Evolutionary conservation across 306 rosid genomes (phyloP), one percentile per base, ranked within the genome.

Genomic region (Crotalaria pallida): DNA sequence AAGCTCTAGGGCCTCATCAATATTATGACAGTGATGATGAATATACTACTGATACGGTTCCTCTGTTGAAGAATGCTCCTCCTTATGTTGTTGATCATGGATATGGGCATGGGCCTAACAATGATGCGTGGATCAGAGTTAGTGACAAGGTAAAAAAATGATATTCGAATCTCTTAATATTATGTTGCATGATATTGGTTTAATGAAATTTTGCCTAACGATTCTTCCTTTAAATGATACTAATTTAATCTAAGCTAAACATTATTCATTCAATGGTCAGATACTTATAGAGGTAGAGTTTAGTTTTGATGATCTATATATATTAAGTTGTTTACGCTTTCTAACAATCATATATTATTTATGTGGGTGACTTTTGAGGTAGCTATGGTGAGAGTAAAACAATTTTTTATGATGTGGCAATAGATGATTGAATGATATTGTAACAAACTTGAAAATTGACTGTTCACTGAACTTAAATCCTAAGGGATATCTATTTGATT

Each of bases 21-120:
- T 74, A 72, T 66, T 86, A 89, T 66, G 96, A 92, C 19, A 88
- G 92, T 55, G 96, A 88, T 57, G 92, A 92, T 41, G 98, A 92
- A 1, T 80, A 86, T 81, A 38, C 51, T 59, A 58, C 92, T 10
- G 96, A 80, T 23, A 78, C 89, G 58, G 85, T 75, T 78, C 89
- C 96, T 12, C 96, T 89, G 57, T 80, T 89, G 69, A 84, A 72
- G 58, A 85, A 85, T 73, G 80, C 89, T 65, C 82, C 89, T 26
- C 83, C 84, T 79, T 63, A 82, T 67, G 76, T 77, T 34, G 82
- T 88, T 45, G 92, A 89, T 63, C 88, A 85, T 60, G 81, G 72
- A 33, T 84, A 85, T 75, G 85, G 84, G 13, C 71, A 71, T 23
- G 81, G 77, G 27, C 72, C 71, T 22, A 88, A 77, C 49, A 77